Percentiles rank a stretch among this genome's conserved stretches.
phyloP scores from a whole-genome alignment of 257 asterid species.

The Hygrophila difformis region DNA sequence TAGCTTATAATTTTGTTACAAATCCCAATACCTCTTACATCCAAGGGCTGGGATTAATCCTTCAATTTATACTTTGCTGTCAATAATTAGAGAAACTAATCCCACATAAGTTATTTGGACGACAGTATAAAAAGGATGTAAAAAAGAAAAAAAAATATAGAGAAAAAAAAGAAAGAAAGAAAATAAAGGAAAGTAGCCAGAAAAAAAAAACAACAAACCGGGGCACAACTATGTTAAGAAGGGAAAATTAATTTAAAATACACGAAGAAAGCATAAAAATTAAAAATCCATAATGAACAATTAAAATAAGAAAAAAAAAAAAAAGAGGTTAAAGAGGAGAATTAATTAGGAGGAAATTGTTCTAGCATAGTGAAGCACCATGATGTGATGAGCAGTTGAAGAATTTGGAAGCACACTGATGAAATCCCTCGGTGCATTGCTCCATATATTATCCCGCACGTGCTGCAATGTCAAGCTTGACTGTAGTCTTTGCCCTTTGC shows the following conservation, averaged over 20 bases:
- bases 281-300: slow-evolving; percentile 14
- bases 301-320: not conserved
- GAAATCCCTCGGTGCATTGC: slow-evolving; percentile 35
- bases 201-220: not conserved
- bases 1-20: slow-evolving; percentile 10
- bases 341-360: slow-evolving; percentile 21
- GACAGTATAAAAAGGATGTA: slow-evolving; percentile 7
- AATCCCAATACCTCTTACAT: slow-evolving; percentile 19
- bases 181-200: too few relatives aligned
- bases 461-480: slow-evolving; percentile 75
- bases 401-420: slow-evolving; percentile 53
- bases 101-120: slow-evolving; percentile 15
- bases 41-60: slow-evolving; percentile 19
- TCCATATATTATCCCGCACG: slow-evolving; percentile 80
- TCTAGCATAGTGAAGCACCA: slow-evolving; percentile 73
- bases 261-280: not conserved
- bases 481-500: slow-evolving; percentile 63
- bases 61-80: slow-evolving; percentile 19
- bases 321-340: not conserved
- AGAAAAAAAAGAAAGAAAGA: not conserved
- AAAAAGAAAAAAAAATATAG: slow-evolving; percentile 10
- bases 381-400: slow-evolving; percentile 47
- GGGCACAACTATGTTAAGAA: too few relatives aligned
- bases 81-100: slow-evolving; percentile 24
- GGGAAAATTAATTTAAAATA: too few relatives aligned